Base-by-base conservation (phyloP, 129 eudicot species). In the Cynara cardunculus region DNA sequence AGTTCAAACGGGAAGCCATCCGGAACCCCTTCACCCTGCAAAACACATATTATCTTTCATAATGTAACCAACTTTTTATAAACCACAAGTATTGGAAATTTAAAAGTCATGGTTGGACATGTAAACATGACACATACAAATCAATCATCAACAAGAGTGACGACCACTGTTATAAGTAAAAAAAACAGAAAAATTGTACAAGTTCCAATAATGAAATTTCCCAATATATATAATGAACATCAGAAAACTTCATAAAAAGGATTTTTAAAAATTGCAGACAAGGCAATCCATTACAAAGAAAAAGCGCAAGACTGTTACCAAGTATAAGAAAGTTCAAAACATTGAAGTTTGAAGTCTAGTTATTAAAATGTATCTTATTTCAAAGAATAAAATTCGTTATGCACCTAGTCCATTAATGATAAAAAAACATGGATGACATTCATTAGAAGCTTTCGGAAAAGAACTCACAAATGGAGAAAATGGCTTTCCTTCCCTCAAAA, bases 1-100 rank as follows among this genome's bases (percentile, higher is more conserved):
- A 96, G 85, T 49, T 88, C 46, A 72, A 92, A 96, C 7, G 98
- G 97, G 85, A 96, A 96, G 14, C 84, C 91, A 12, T 71, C 76
- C 32, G 99, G 98, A 73, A 78, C 73, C 49, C 79, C 91, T 27
- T 82, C 88, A 62, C 24, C 85, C 99, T 95, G 77, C 66, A 85
- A 77, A 53, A 68, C 28, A 82, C 49, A 28, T 68, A 16, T 19
- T 53, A 11, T 25, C 14, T 81, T 81, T 24, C 18, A 21, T 1
- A 5, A 37, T 2, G 4, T 24, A 7, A n/a, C 10, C 4, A 62
- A 21, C 71, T 39, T 35, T 67, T 56, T 56, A 56, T 19, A 56
- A 56, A 56, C 64, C 1, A 41, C 11, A 41, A 41, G 12, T 39
- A 39, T 39, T 11, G 46, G 11, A 41, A 41, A 41, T 12, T 3